Conservation (phyloP, 2,329 filamentous ascomycete genomes). For the Talaromyces albobiverticillius region DNA sequence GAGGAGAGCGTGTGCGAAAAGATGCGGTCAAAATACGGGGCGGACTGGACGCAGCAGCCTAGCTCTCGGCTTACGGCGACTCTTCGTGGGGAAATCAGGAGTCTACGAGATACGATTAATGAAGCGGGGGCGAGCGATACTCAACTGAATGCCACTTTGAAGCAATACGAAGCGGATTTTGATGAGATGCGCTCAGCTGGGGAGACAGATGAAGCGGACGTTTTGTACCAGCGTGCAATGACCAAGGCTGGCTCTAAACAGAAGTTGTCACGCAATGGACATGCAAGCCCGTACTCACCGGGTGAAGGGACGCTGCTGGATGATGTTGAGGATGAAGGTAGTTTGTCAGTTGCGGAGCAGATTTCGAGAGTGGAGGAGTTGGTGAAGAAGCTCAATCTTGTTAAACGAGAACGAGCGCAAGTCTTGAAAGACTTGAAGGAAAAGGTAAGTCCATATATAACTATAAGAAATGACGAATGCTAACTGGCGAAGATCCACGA, state of each 20-base stretch:
- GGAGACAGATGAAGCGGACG: slow-evolving; percentile 80
- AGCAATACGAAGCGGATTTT: slow-evolving; percentile 83
- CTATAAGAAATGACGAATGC: too few relatives aligned
- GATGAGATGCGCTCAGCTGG: slow-evolving; percentile 92
- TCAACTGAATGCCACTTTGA: slow-evolving; percentile 76
- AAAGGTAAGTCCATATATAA: too few relatives aligned
- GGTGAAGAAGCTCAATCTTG: slow-evolving; percentile 82
- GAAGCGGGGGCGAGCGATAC: slow-evolving; percentile 84
- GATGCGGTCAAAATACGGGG: slow-evolving; percentile 96
- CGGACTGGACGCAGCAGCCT: slow-evolving; percentile 95
- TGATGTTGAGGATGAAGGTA: slow-evolving; percentile 80
- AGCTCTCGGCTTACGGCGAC: slow-evolving; percentile 87
- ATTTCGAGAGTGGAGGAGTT: slow-evolving; percentile 86
- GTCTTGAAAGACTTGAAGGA: slow-evolving; percentile 96
- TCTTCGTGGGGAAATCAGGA: slow-evolving; percentile 78
- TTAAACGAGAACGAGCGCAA: slow-evolving; percentile 88
- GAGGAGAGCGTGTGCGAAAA: slow-evolving; percentile 98
- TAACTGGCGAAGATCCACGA: slow-evolving; percentile 96
- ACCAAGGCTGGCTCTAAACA: slow-evolving; percentile 66
- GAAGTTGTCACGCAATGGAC: slow-evolving; percentile 59
- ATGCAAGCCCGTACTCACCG: slow-evolving; percentile 56
- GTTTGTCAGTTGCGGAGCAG: slow-evolving; percentile 80
- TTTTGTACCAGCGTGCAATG: slow-evolving; percentile 83
- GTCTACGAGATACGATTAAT: slow-evolving; percentile 83
- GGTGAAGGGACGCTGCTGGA: slow-evolving; percentile 80